phyloP scores from a whole-genome alignment of 2,329 filamentous ascomycete genomes.

The Fusarium mangiferae region DNA sequence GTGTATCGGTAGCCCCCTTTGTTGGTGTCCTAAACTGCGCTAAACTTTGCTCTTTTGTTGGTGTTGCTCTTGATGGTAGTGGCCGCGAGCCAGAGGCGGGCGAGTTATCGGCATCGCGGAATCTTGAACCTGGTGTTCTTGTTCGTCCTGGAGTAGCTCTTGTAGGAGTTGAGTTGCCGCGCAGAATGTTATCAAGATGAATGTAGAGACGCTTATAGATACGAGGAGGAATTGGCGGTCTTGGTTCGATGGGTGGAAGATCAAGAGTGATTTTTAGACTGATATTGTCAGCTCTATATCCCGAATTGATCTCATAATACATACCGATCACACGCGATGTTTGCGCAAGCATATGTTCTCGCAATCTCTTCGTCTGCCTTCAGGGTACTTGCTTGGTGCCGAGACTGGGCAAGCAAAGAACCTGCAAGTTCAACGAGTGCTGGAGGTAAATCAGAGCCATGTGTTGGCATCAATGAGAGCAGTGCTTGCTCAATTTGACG shows the following conservation, averaged over 20 bases:
- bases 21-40: constrained; percentile 55
- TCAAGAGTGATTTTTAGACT: constrained; percentile 81
- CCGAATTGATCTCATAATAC: not conserved
- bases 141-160: constrained; percentile 44
- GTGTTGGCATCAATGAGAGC: constrained; percentile 77
- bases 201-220: constrained; percentile 86
- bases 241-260: constrained; percentile 78
- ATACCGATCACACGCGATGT: constrained; percentile 89
- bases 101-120: constrained; percentile 41
- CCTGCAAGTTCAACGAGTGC: constrained; percentile 77
- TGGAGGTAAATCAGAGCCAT: constrained; percentile 72
- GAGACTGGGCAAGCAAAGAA: constrained; percentile 82
- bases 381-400: constrained; percentile 78
- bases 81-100: constrained; percentile 45
- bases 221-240: constrained; percentile 80
- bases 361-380: constrained; percentile 89
- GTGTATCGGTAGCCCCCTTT: constrained; percentile 47
- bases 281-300: not conserved
- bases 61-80: constrained; percentile 55
- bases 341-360: constrained; percentile 84
- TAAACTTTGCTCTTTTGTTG: constrained; percentile 58
- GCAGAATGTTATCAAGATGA: constrained; percentile 80
- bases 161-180: constrained; percentile 47
- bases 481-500: constrained; percentile 78
- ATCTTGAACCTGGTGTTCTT: constrained; percentile 50